These are phyloP conservation scores for Rosa hybrid DNA, from an alignment of 331 rosid genomes.

Conservation along the genomic window DNA sequence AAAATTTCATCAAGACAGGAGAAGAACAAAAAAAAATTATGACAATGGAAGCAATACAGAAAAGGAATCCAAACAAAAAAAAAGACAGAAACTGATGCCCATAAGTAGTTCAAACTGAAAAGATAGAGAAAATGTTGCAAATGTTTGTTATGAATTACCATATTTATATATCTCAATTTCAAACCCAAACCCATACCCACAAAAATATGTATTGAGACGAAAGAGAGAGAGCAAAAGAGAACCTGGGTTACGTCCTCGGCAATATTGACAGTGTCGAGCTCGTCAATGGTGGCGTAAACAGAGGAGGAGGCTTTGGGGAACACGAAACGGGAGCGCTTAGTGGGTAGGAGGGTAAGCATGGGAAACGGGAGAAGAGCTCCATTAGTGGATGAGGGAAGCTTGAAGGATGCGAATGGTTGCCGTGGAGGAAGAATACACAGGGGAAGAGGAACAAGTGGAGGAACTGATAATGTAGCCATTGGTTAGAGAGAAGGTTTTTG, in stretches of 20 bases:
- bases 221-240: background rate
- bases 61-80: no score
- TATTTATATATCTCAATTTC: no score
- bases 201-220: background rate
- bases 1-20: background rate
- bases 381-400: background rate
- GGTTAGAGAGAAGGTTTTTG: background rate
- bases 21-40: background rate
- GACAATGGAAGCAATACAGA: background rate
- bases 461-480: background rate
- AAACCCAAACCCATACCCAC: no score
- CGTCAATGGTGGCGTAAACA: slow-evolving; percentile 44
- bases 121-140: no score
- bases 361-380: background rate
- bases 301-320: slow-evolving; percentile 30
- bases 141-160: no score
- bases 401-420: background rate
- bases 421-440: background rate
- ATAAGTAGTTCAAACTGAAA: background rate
- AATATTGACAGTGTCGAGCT: slow-evolving; percentile 75
- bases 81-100: background rate
- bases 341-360: background rate
- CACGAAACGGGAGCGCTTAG: slow-evolving; percentile 7
- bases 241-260: slow-evolving; percentile 98
- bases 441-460: background rate